These are phyloP conservation scores for Agrocybe chaxingu DNA, from an alignment of 768 basidiomycete genomes.

Conservation along the genomic window DNA sequence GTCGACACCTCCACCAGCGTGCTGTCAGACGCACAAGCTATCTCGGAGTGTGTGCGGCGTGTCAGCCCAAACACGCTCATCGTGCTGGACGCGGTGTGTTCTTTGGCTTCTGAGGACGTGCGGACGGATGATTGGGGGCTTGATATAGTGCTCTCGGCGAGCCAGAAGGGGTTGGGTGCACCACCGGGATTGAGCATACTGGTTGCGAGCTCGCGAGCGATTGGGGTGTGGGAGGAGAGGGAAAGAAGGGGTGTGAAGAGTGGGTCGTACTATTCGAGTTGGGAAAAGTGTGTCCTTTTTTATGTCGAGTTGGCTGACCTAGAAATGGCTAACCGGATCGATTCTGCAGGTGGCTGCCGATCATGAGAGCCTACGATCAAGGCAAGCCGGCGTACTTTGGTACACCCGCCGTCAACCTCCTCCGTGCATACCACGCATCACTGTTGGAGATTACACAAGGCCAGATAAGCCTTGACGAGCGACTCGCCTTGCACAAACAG, in stretches of 20 bases:
- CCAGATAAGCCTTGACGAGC: slow-evolving; percentile 59
- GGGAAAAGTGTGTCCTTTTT: slow-evolving; percentile 57
- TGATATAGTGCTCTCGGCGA: slow-evolving; percentile 76
- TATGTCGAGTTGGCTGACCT: neutral
- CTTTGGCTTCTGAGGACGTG: slow-evolving; percentile 90
- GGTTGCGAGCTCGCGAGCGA: slow-evolving; percentile 67
- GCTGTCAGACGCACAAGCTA: slow-evolving; percentile 68
- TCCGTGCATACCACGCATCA: slow-evolving; percentile 80
- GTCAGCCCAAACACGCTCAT: slow-evolving; percentile 79
- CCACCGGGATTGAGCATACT: slow-evolving; percentile 86
- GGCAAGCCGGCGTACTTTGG: slow-evolving; percentile 83
- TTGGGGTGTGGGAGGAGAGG: slow-evolving; percentile 41
- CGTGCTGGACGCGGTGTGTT: slow-evolving; percentile 84
- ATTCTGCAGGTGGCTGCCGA: slow-evolving; percentile 66
- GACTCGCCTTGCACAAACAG: slow-evolving; percentile 67
- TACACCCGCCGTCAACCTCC: slow-evolving; percentile 83
- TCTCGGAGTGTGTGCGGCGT: slow-evolving; percentile 63
- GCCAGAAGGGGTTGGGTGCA: slow-evolving; percentile 83
- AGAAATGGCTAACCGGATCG: neutral
- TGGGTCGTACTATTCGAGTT: slow-evolving; percentile 75
- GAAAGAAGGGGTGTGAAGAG: slow-evolving; percentile 13
- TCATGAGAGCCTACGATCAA: slow-evolving; percentile 82
- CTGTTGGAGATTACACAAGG: slow-evolving; percentile 61
- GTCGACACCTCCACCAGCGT: slow-evolving; percentile 89
- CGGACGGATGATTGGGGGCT: slow-evolving; percentile 85